phyloP scores from a whole-genome alignment of 2,329 filamentous ascomycete genomes.

The Pseudocercospora pini-densiflorae region DNA sequence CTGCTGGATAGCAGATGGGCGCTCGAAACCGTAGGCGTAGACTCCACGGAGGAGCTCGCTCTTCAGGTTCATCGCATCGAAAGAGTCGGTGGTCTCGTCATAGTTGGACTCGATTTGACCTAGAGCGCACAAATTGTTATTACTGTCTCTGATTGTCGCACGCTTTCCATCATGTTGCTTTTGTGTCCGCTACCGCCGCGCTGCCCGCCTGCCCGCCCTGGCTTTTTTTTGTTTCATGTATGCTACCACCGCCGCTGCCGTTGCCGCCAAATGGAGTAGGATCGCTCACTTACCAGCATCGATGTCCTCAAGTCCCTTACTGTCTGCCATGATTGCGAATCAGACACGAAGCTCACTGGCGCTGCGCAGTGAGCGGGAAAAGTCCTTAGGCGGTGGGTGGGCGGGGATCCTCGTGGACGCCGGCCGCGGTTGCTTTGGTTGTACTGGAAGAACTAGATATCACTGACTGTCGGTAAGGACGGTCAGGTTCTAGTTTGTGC shows the following conservation, averaged over 20 bases:
- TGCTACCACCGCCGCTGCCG: slow-evolving; percentile 3
- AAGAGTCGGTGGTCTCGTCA: slow-evolving; percentile 99
- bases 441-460: slow-evolving; percentile 50
- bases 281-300: slow-evolving; percentile 75
- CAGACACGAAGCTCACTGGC: slow-evolving; percentile 63
- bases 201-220: slow-evolving; percentile 9
- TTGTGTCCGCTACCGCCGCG: slow-evolving; percentile 11
- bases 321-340: slow-evolving; percentile 95
- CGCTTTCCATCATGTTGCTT: slow-evolving; percentile 8
- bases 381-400: slow-evolving; percentile 43
- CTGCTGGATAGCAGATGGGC: slow-evolving; percentile 99
- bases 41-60: slow-evolving; percentile 96
- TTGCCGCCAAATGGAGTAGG: slow-evolving; percentile 8
- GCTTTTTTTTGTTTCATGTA: not conserved
- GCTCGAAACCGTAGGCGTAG: slow-evolving; percentile 99
- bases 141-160: not conserved
- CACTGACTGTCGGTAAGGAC: slow-evolving; percentile 50
- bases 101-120: slow-evolving; percentile 99
- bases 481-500: slow-evolving; percentile 48
- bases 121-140: slow-evolving; percentile 49
- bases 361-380: slow-evolving; percentile 70
- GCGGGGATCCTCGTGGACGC: slow-evolving; percentile 45
- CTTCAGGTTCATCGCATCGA: slow-evolving; percentile 98
- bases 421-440: slow-evolving; percentile 44
- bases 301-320: slow-evolving; percentile 98